Percentiles rank a stretch among this genome's conserved stretches.
Conservation (phyloP, 2,329 filamentous ascomycete genomes). For the Colletotrichum coccodes region DNA sequence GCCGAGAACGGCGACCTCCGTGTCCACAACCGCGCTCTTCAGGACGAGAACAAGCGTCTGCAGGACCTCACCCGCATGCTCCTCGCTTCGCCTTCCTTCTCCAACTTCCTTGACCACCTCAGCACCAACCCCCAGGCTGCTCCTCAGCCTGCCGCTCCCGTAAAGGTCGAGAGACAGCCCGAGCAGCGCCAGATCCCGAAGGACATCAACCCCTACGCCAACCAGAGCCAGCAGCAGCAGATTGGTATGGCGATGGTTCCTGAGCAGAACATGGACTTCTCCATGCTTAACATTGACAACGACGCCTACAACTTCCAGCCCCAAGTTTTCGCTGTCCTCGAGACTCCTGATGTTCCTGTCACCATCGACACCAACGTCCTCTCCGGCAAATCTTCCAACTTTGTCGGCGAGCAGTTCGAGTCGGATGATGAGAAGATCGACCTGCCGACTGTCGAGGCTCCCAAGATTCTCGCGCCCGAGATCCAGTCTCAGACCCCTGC, state of each 20-base stretch:
- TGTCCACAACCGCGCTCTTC: slow-evolving; percentile 81
- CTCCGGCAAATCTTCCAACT: slow-evolving; percentile 75
- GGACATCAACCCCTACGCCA: slow-evolving; percentile 71
- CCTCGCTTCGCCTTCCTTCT: slow-evolving; percentile 83
- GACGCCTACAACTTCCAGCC: slow-evolving; percentile 70
- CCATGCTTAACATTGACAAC: slow-evolving; percentile 71
- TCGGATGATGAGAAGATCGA: slow-evolving; percentile 66
- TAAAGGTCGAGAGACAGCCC: slow-evolving; percentile 42
- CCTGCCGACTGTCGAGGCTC: slow-evolving; percentile 62
- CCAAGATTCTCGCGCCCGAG: slow-evolving; percentile 45
- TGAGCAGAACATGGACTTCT: slow-evolving; percentile 80
- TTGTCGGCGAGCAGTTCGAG: slow-evolving; percentile 57
- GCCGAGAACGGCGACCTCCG: slow-evolving; percentile 86
- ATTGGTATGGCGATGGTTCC: slow-evolving; percentile 87
- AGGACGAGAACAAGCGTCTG: slow-evolving; percentile 86
- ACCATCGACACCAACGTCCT: slow-evolving; percentile 69
- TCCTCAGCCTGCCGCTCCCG: slow-evolving; percentile 47
- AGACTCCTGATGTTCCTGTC: slow-evolving; percentile 73
- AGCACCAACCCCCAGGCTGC: slow-evolving; percentile 65
- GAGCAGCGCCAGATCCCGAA: slow-evolving; percentile 62
- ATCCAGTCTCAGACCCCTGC: slow-evolving; percentile 39
- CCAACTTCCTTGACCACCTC: slow-evolving; percentile 79
- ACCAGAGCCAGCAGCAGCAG: slow-evolving; percentile 69
- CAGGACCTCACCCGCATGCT: slow-evolving; percentile 84
- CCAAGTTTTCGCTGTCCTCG: slow-evolving; percentile 78